Conservation (phyloP, 2,329 filamentous ascomycete genomes). For the Penicillium sp. region DNA sequence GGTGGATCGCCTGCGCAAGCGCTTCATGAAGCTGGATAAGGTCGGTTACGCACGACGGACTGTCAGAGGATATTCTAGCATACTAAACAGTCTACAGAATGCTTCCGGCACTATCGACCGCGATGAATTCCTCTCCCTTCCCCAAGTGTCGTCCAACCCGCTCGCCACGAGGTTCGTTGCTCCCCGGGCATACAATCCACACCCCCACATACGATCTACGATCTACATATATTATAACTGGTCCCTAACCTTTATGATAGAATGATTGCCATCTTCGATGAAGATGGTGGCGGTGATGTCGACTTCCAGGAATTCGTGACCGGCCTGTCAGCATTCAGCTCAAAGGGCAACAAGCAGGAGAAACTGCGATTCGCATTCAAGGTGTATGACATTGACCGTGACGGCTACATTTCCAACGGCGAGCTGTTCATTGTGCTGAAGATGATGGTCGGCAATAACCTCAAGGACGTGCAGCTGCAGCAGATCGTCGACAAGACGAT, state of each 20-base stretch:
- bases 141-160: conserved; percentile 96
- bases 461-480: conserved; percentile 98
- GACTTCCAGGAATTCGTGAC: conserved; percentile 99
- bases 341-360: conserved; percentile 98
- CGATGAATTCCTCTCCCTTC: conserved; percentile 94
- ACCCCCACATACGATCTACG: background rate
- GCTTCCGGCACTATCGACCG: conserved; percentile 98
- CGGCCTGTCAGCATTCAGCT: conserved; percentile 90
- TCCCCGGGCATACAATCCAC: background rate
- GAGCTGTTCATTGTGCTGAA: conserved; percentile 99
- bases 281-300: conserved; percentile 95
- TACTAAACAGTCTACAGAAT: conserved; percentile 58
- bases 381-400: conserved; percentile 98
- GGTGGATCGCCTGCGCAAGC: conserved; percentile 89
- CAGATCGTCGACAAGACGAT: conserved; percentile 99
- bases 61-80: background rate
- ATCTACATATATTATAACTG: background rate
- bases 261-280: conserved; percentile 99
- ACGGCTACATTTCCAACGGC: conserved; percentile 97
- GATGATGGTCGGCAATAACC: conserved; percentile 99
- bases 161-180: conserved; percentile 77
- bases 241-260: conserved; percentile 44
- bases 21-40: conserved; percentile 99
- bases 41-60: conserved; percentile 44
- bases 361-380: conserved; percentile 98